phyloP scores from a whole-genome alignment of 2,329 filamentous ascomycete species.

The Chaetothyriales sp. region DNA sequence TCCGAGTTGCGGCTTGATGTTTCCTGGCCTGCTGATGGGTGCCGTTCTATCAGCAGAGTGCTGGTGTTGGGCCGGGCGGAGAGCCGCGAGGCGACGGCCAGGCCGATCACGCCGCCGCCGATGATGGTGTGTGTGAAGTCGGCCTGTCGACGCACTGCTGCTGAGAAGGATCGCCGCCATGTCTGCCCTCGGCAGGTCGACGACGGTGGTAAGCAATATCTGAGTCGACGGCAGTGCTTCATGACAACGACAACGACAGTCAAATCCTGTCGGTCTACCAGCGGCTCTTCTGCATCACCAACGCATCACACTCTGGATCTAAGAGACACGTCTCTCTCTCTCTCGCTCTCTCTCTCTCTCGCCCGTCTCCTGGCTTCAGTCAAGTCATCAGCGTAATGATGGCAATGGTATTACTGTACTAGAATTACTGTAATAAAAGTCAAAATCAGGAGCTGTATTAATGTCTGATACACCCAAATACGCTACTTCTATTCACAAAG shows the following conservation, averaged over 20 bases:
- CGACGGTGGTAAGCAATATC: no score
- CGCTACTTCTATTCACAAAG: no score
- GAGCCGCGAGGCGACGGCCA: conserved; percentile 62
- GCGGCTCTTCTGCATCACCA: not conserved
- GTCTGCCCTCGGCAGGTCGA: not conserved
- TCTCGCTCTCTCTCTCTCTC: no score
- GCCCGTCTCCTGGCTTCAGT: no score
- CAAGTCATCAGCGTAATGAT: no score
- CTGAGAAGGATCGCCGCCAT: conserved; percentile 26
- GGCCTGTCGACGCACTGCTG: conserved; percentile 25
- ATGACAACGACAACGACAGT: not conserved
- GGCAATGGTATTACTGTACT: no score
- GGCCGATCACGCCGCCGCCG: conserved; percentile 59
- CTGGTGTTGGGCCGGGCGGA: conserved; percentile 44
- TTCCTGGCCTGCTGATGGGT: conserved; percentile 62
- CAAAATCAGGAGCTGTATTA: no score
- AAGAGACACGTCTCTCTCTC: no score
- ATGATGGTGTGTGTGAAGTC: conserved; percentile 55
- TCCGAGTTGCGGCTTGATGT: conserved; percentile 85
- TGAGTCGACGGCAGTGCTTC: not conserved
- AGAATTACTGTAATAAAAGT: no score
- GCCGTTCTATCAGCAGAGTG: conserved; percentile 68
- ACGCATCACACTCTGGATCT: not conserved
- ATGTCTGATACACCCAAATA: no score
- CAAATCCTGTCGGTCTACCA: not conserved